Base-by-base conservation (phyloP, 2,329 filamentous ascomycete species). In the Sclerotiophoma versabilis region DNA sequence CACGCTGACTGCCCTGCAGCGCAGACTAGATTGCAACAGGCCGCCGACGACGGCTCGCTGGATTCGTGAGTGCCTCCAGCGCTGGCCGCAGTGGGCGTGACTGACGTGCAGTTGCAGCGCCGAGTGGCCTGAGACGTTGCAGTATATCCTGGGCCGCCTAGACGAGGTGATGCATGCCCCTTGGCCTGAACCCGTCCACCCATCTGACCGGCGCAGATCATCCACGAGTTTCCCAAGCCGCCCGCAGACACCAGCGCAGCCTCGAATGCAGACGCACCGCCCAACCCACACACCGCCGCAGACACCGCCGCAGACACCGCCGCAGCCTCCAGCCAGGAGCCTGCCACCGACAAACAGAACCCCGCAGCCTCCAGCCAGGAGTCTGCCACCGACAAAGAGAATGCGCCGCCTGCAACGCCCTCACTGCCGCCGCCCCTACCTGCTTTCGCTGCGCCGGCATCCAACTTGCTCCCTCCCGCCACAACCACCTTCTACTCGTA, bases 161-260 rank as follows among this genome's bases (percentile, higher is more conserved):
- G 88, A 95, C 73, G 82, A 85, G 72, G 84, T 87, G 73, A 63
- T 51, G 42, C 34, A n/a, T n/a, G 5, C 14, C 20, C 20, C n/a
- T 27, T 20, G 5, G 38, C 15, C 9, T 25, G 17, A 36, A 3
- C 22, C 12, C 19, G 17, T 22, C 2, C 37, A 15, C 30, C 12
- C 15, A 12, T 11, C 32, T 15, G 34, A 48, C 38, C 19, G 14
- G 11, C 30, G 26, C 57, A 96, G 91, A 93, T 92, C 63, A 84
- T 90, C 33, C 84, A 85, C 73, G 87, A 88, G 46, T 96, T 96
- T 66, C 87, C 90, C 34, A 87, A 89, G 64, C 90, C 78, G 36
- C 74, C 76, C 56, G 68, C 77, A 63, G 69, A 78, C 49, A 70
- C 60, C 71, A 63, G 75, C 72, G 54, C 78, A 76, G 61, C 76